phyloP scores from a whole-genome alignment of 495 filamentous ascomycete species.

The Daldinia caldariorum region DNA sequence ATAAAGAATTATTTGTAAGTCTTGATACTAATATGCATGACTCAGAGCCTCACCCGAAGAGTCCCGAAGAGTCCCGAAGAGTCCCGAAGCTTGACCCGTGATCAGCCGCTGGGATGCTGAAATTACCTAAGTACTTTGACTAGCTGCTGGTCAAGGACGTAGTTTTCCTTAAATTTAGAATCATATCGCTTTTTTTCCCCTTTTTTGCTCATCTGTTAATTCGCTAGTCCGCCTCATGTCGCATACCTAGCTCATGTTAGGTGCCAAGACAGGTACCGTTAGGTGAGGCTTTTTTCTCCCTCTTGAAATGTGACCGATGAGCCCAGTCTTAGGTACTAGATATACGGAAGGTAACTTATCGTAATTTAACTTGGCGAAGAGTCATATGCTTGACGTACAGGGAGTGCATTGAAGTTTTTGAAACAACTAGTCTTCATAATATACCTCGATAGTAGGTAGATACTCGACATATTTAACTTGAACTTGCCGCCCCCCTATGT shows the following conservation, averaged over 20 bases:
- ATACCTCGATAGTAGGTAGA: neutral
- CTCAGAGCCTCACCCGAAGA: constrained; percentile 16
- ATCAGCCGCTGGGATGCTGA: constrained; percentile 16
- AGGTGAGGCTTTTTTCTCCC: constrained; percentile 22
- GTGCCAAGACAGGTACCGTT: neutral
- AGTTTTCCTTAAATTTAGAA: constrained; percentile 1
- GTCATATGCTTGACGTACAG: neutral
- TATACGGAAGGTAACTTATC: constrained; percentile 5
- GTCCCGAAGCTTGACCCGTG: constrained; percentile 29
- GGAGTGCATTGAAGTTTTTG: neutral
- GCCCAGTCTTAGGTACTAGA: no score
- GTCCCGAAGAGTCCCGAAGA: constrained; percentile 24
- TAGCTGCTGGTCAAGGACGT: neutral
- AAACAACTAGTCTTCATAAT: neutral
- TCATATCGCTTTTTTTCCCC: neutral
- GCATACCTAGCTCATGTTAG: constrained; percentile 1
- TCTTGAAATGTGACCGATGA: constrained; percentile 7
- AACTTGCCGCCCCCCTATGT: neutral
- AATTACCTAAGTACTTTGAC: constrained; percentile 9
- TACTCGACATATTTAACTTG: constrained; percentile 9
- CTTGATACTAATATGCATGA: constrained; percentile 12
- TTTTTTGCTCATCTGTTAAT: constrained; percentile 4
- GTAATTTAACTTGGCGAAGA: constrained; percentile 1
- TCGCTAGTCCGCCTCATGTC: neutral
- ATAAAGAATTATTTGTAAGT: constrained; percentile 20